phyloP scores from a whole-genome alignment of 208 protist species.

The Trypanosoma cruzi region DNA sequence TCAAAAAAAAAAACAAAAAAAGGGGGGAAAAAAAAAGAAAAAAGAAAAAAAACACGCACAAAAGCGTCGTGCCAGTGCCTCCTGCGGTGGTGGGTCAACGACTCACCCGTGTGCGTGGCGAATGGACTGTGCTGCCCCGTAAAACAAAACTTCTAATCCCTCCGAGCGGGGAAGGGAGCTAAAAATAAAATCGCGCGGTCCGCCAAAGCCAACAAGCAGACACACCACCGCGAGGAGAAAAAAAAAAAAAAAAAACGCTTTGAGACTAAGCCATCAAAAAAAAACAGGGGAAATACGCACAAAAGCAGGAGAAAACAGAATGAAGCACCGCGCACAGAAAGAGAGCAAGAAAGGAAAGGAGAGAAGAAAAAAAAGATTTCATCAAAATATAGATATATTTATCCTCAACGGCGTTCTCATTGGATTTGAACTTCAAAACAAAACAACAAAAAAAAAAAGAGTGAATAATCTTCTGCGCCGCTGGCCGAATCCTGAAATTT shows the following conservation, averaged over 20 bases:
- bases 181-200: not conserved
- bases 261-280: not conserved
- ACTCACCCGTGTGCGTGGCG: not conserved
- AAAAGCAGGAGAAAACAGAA: not conserved
- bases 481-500: too few species aligned
- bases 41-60: constrained; percentile 4
- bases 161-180: not conserved
- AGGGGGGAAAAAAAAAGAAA: too few species aligned
- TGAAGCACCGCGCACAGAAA: not conserved
- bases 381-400: not conserved
- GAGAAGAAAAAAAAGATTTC: not conserved
- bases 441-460: constrained; percentile 10
- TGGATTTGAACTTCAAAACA: constrained; percentile 9
- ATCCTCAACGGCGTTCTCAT: not conserved
- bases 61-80: not conserved
- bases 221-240: not conserved
- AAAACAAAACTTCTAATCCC: not conserved
- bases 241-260: constrained; percentile 16
- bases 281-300: too few species aligned
- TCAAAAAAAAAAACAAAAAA: constrained; percentile 11
- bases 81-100: not conserved
- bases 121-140: not conserved
- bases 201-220: not conserved
- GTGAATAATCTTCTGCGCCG: too few species aligned
- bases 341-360: constrained; percentile 3